Conservation (phyloP, 352 stramenopile species). For the Pythium rishiriense region DNA sequence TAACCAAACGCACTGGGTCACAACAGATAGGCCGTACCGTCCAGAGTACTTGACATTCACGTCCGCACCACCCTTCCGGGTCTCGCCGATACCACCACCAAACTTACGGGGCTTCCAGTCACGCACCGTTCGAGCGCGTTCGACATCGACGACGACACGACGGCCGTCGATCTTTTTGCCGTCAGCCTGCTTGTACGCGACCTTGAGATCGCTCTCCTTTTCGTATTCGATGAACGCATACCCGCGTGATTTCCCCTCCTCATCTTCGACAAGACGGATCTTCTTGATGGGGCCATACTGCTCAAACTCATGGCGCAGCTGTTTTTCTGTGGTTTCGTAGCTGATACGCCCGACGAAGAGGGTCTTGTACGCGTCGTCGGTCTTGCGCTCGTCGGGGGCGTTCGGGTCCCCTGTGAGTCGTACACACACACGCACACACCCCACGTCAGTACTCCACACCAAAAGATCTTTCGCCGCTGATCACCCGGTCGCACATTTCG, state of each 20-base stretch:
- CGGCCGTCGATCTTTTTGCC: conserved; percentile 96
- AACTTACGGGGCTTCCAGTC: conserved; percentile 96
- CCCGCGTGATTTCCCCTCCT: conserved; percentile 90
- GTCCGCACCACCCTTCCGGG: conserved; percentile 68
- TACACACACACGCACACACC: conserved; percentile 10
- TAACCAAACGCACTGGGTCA: neutral
- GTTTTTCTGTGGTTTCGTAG: conserved; percentile 98
- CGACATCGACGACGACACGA: conserved; percentile 97
- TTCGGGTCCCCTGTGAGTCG: conserved; percentile 56
- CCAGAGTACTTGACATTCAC: conserved; percentile 89
- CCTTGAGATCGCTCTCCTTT: conserved; percentile 96
- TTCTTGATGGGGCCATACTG: conserved; percentile 91
- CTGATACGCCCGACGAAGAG: conserved; percentile 97
- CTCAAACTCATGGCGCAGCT: conserved; percentile 96
- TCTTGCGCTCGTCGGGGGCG: conserved; percentile 62
- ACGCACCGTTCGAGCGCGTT: conserved; percentile 95
- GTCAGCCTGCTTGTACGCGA: conserved; percentile 93
- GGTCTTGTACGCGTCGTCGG: conserved; percentile 96
- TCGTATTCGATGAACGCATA: conserved; percentile 99
- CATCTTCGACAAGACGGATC: conserved; percentile 88
- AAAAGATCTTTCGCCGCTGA: too few species aligned
- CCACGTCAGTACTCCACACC: neutral
- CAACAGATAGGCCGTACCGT: conserved; percentile 36
- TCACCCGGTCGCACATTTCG: conserved; percentile 44
- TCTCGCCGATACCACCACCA: conserved; percentile 93